phyloP scores from a whole-genome alignment of 2,329 filamentous ascomycete genomes.

The Colletotrichum agaves region DNA sequence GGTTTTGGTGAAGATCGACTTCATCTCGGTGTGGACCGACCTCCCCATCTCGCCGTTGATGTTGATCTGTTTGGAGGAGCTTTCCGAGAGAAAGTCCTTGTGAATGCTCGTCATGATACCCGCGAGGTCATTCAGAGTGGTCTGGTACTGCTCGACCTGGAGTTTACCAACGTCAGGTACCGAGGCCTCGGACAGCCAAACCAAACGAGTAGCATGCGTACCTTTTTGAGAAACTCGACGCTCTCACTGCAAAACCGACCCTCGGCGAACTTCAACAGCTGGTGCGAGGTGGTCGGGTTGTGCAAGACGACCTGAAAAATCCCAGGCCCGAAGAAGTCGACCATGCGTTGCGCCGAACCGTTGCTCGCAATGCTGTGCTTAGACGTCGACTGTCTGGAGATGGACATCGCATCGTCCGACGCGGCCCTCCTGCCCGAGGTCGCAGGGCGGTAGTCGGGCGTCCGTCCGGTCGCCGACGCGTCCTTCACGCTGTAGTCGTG shows the following conservation, averaged over 20 bases:
- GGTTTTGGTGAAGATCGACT: constrained; percentile 54
- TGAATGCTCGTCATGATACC: constrained; percentile 50
- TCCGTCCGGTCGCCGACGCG: not conserved
- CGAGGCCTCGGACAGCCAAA: too few species aligned
- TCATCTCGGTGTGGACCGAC: constrained; percentile 57
- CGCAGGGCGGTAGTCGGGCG: constrained; percentile 11
- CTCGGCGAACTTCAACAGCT: constrained; percentile 60
- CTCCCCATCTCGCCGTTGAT: constrained; percentile 54
- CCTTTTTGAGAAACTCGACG: constrained; percentile 64
- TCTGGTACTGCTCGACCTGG: constrained; percentile 56
- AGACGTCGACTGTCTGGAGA: constrained; percentile 29
- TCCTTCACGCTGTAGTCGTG: constrained; percentile 15
- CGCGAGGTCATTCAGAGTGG: constrained; percentile 51
- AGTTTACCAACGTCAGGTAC: not conserved
- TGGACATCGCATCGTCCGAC: constrained; percentile 26
- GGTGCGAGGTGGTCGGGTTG: constrained; percentile 58
- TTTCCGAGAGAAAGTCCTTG: constrained; percentile 43
- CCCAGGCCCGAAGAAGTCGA: constrained; percentile 61
- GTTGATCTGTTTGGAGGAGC: constrained; percentile 52
- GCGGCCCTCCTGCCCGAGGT: not conserved
- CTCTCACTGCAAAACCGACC: constrained; percentile 59
- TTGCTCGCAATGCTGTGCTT: constrained; percentile 28
- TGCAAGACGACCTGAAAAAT: constrained; percentile 62
- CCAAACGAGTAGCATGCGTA: constrained; percentile 42
- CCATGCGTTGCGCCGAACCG: constrained; percentile 41